Conservation (phyloP, 2,329 filamentous ascomycete species). For the Fusarium piperis region DNA sequence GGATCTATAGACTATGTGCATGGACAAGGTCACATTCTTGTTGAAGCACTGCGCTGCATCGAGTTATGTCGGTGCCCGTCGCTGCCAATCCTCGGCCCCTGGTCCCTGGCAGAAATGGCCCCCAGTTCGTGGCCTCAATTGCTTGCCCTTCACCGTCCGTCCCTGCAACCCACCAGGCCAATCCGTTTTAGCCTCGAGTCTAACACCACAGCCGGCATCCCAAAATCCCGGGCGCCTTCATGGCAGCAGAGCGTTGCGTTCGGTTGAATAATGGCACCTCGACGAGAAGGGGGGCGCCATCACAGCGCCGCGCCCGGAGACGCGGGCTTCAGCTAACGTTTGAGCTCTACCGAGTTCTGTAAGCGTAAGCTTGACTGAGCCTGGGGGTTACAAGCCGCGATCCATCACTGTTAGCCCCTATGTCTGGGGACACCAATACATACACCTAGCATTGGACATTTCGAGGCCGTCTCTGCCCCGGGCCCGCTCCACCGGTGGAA, state of each 20-base stretch:
- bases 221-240: slow-evolving; percentile 29
- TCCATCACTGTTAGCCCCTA: slow-evolving; percentile 10
- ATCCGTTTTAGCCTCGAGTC: slow-evolving; percentile 15
- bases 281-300: slow-evolving; percentile 12
- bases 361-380: background rate
- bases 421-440: slow-evolving; percentile 14
- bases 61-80: slow-evolving; percentile 38
- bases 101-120: slow-evolving; percentile 30
- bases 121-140: slow-evolving; percentile 7
- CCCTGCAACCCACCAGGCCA: slow-evolving; percentile 22
- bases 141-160: slow-evolving; percentile 3
- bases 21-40: slow-evolving; percentile 20
- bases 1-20: slow-evolving; percentile 1
- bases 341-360: background rate
- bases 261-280: slow-evolving; percentile 17
- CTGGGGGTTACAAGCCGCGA: slow-evolving; percentile 5
- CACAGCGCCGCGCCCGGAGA: background rate
- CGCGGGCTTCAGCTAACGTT: background rate
- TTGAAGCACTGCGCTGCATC: slow-evolving; percentile 33
- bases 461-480: background rate
- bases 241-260: slow-evolving; percentile 9
- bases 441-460: background rate
- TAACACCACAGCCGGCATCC: slow-evolving; percentile 23
- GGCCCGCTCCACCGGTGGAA: background rate
- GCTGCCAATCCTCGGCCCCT: slow-evolving; percentile 25